Percentiles rank a stretch among this genome's conserved stretches.
Conservation (phyloP, 2,329 filamentous ascomycete species). For the Fusarium nanum region DNA sequence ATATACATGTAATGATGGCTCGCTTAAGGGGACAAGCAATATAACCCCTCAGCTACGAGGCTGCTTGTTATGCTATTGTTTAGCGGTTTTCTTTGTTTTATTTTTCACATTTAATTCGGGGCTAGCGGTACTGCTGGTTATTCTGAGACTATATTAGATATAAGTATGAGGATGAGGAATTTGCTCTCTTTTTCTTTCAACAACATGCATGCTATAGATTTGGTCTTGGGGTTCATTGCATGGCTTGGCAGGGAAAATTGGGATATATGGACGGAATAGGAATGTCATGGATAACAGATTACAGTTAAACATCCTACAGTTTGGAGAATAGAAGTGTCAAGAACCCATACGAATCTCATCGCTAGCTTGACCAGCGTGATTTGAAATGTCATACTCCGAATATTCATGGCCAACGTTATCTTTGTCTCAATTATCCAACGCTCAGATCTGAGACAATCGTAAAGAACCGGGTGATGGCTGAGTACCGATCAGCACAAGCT, state of each 20-base stretch:
- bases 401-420: not conserved
- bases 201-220: slow-evolving; percentile 12
- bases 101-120: not conserved
- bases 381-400: not conserved
- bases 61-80: slow-evolving; percentile 5
- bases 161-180: slow-evolving; percentile 12
- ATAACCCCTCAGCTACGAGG: slow-evolving; percentile 1
- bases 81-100: not conserved
- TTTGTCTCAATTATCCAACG: not conserved
- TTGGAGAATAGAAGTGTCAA: not conserved
- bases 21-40: slow-evolving; percentile 8
- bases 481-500: not conserved
- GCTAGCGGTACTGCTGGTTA: slow-evolving; percentile 3
- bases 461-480: not conserved
- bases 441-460: slow-evolving; percentile 14
- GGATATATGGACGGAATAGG: slow-evolving; percentile 3
- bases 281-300: not conserved
- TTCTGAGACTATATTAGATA: slow-evolving; percentile 21
- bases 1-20: slow-evolving; percentile 1
- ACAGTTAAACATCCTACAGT: not conserved
- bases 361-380: not conserved
- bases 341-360: not conserved
- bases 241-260: not conserved
- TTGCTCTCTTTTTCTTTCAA: not conserved
- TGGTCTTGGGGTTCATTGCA: slow-evolving; percentile 3